Evolutionary conservation across 2,329 filamentous ascomycete species (phyloP), one percentile per base, ranked within the genome.

Genomic region (Didymella glomerata): DNA sequence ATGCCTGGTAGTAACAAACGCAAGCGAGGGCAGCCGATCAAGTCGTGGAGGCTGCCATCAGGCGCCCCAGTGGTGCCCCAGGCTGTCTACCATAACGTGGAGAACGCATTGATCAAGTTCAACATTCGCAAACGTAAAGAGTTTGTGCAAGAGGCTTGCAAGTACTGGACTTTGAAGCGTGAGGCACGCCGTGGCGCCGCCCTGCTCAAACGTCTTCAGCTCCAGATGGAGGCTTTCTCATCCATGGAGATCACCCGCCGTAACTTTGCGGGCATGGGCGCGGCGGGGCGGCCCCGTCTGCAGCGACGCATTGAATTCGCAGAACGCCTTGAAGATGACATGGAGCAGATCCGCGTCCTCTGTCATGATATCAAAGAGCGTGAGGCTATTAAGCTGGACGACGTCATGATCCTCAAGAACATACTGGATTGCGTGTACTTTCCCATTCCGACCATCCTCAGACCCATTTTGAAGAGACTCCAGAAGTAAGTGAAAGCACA

Each of bases 81-180:
- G 66, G 88, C 91, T 2, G 90, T 98, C 3, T 93, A 93, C 62
- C 90, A 94, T 65, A 88, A 90, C 27, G 92, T 99, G 22, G 91
- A 97, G 68, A 86, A 87, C 44, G 91, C 93, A 0, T 84, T 99
- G 32, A 86, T 89, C 62, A 88, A 92, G 47, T 98, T 98, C 75
- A 86, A 87, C n/a, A 83, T 91, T 34, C 87, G 90, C 28, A 96
- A 95, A 74, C 88, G 93, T 51, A 97, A 96, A 73, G 93, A 97
- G 61, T 99, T 92, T 75, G 89, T 96, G 2, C 90, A 92, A 57
- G 94, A 97, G 76, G 91, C 91, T 2, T 98, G 94, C 80, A 93
- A 92, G 68, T 99, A 98, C 78, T 99, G 95, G 95, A 98, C 95
- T 0, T 79, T 99, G 63, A 99, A 99, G 80, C 88, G 95, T 55